Evolutionary conservation across 179 eudicot genomes (phyloP).

Genomic region (Vitellaria paradoxa): DNA sequence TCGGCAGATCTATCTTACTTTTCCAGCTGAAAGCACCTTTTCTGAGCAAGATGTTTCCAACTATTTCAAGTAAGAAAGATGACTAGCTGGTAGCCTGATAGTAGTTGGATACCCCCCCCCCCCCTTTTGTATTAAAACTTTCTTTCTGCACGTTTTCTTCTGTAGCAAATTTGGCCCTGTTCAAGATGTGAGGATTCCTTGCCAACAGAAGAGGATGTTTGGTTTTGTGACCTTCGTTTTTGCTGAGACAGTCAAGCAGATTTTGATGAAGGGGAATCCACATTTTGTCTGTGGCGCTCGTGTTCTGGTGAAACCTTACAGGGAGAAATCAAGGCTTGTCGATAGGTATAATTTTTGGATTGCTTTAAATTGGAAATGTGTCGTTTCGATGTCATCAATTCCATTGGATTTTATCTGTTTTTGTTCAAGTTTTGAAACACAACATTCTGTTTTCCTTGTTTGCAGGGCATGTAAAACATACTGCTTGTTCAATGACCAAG

Average conservation of each 20-base stretch:
- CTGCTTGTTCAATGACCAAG: not conserved
- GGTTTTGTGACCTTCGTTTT: constrained; percentile 51
- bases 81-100: not conserved
- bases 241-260: constrained; percentile 32
- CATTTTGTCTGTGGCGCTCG: constrained; percentile 45
- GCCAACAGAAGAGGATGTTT: constrained; percentile 58
- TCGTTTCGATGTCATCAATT: not conserved
- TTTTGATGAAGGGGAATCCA: constrained; percentile 36
- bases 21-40: constrained; percentile 91
- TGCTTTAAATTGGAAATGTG: not conserved
- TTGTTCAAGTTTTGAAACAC: not conserved
- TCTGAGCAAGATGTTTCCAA: constrained; percentile 73
- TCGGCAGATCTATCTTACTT: constrained; percentile 84
- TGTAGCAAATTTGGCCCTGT: constrained; percentile 50
- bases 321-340: constrained; percentile 31
- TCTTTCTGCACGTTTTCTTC: not conserved
- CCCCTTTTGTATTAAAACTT: not conserved
- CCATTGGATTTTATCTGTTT: not conserved
- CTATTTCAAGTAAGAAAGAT: constrained; percentile 61
- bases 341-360: constrained; percentile 25
- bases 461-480: not conserved
- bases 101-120: no score
- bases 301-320: constrained; percentile 44
- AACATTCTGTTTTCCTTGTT: not conserved
- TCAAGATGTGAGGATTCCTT: constrained; percentile 61